Evolutionary conservation across 2,329 filamentous ascomycete species (phyloP), one percentile per base, ranked within the genome.

Genomic region (Neoascochyta sp.): DNA sequence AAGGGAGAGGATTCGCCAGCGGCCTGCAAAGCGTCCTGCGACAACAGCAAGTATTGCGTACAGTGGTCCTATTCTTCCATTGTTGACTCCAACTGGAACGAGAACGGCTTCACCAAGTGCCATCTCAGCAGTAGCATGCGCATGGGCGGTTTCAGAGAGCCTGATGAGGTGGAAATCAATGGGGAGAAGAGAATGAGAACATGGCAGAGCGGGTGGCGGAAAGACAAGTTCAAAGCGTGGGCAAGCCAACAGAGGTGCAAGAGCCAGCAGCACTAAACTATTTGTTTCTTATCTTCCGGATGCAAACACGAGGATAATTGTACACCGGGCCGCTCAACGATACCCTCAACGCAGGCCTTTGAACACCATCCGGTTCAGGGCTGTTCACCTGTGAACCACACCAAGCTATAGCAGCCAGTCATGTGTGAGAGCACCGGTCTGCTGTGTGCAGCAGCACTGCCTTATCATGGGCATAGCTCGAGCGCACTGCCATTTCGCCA

Each of bases 41-140:
- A 50, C 6, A 41, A 28, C 9, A 48, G 46, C 27, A 47, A 43
- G 14, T 46, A 46, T 22, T 62, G 58, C 31, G 45, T 61, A 17
- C 55, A 60, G 26, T 60, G 50, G 44, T 57, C 54, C 1, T 62
- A 58, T 24, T 60, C 56, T 1, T 51, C 51, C 2, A 20, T 52
- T 2, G 34, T 34, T 2, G 36, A 38, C 15, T 43, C 42, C 9
- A 60, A 60, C 7, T 51, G 44, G 43, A 60, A 57, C 18, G 49
- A 49, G 31, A 60, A 60, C 23, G 51, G 47, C 6, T 29, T 44
- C n/a, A 59, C 56, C 7, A 57, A 46, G 21, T 60, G 56, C 14
- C 56, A 59, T 37, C 20, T 60, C 8, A 58, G 54, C 29, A 54
- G 52, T 21, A 60, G 47, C 24, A 42, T 60, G 37, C 38, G 54